Percentiles rank a stretch among this genome's conserved stretches.
These are phyloP conservation scores for Mariannaea elegans DNA, from an alignment of 2,329 filamentous ascomycete genomes.

Conservation along the genomic window DNA sequence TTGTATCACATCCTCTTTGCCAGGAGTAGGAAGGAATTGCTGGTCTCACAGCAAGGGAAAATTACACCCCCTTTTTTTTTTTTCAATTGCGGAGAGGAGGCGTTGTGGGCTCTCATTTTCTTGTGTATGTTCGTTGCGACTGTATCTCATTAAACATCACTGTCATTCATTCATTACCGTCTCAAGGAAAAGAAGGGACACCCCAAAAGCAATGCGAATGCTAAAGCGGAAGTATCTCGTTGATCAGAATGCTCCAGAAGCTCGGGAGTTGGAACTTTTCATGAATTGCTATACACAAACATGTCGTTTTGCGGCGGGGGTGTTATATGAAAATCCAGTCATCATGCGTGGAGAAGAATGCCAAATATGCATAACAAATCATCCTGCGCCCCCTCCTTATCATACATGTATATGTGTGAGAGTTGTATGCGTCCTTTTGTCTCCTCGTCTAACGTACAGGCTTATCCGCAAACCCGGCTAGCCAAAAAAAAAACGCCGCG, in stretches of 20 bases:
- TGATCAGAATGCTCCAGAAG: neutral
- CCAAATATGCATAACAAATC: neutral
- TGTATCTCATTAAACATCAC: neutral
- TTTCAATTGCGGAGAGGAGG: neutral
- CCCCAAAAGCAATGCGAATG: neutral
- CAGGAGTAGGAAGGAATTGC: neutral
- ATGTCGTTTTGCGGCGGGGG: neutral
- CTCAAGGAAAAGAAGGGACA: neutral
- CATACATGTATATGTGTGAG: constrained; percentile 14
- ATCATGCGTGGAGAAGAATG: neutral
- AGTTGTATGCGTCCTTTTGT: neutral
- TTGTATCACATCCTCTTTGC: constrained; percentile 3
- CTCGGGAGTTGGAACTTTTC: neutral
- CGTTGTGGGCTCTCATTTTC: neutral
- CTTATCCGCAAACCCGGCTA: neutral
- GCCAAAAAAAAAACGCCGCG: constrained; percentile 3
- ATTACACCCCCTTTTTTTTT: neutral
- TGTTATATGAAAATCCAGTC: constrained; percentile 8
- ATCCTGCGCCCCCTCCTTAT: neutral
- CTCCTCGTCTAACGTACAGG: constrained; percentile 8
- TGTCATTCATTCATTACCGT: too few species aligned
- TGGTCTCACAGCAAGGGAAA: neutral
- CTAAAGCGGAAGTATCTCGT: neutral
- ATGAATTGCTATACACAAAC: neutral
- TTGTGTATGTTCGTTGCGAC: constrained; percentile 1